Evolutionary conservation across 164 flowering plant genomes (phyloP).

Genomic region (Platanus orientalis): DNA sequence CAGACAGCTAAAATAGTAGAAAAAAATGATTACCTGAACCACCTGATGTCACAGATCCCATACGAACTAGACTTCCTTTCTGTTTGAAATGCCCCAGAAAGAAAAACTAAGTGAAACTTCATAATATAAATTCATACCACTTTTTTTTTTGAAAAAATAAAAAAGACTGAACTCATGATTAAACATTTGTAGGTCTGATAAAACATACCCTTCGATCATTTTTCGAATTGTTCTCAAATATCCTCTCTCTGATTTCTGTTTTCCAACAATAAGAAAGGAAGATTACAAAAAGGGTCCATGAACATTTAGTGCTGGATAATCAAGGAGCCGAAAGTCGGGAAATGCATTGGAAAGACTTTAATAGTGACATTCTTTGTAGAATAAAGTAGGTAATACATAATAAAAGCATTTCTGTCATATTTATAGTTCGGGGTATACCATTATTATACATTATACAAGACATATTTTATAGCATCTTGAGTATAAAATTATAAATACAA

Average conservation of each 20-base stretch:
- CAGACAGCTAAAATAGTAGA: background rate
- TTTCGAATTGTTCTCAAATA: constrained; percentile 40
- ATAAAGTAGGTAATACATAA: no score
- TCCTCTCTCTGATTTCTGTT: constrained; percentile 55
- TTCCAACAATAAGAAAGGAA: no score
- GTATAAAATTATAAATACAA: no score
- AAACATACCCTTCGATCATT: constrained; percentile 51
- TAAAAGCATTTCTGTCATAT: no score
- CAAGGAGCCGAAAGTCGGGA: no score
- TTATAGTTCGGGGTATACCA: no score
- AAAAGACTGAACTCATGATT: constrained; percentile 8
- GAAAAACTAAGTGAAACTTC: background rate
- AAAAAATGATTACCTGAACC: constrained; percentile 45
- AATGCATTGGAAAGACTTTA: no score
- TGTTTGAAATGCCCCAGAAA: constrained; percentile 17
- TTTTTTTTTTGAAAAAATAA: background rate
- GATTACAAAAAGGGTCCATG: no score
- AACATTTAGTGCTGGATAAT: no score
- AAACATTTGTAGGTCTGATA: constrained; percentile 1
- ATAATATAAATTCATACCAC: background rate
- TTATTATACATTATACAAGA: no score
- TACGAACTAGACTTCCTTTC: constrained; percentile 54
- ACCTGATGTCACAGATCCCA: constrained; percentile 66
- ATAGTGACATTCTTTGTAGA: no score
- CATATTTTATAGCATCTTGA: no score